Percentiles rank a stretch among this genome's conserved stretches.
Evolutionary conservation across 139 green algal genomes (phyloP).

Genomic region (Chlamydomonas applanata): DNA sequence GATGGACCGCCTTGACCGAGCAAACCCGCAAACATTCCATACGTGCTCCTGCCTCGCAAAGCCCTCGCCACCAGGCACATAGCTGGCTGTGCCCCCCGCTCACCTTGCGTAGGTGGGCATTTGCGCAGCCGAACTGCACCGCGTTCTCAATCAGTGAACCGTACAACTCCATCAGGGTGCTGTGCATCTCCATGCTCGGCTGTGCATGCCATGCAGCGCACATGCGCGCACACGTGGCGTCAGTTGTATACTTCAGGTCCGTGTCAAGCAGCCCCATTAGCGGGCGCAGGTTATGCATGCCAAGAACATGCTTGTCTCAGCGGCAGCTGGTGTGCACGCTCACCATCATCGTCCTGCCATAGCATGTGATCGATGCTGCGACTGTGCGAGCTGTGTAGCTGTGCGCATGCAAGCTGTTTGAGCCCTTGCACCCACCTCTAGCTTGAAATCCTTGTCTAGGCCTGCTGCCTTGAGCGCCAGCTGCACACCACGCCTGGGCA

Average conservation of each 20-base stretch:
- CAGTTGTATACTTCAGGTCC: too few species aligned
- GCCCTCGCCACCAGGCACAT: not conserved
- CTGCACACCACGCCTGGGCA: slow-evolving; percentile 23
- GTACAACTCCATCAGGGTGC: slow-evolving; percentile 36
- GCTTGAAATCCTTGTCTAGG: slow-evolving; percentile 22
- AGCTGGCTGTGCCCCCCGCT: not conserved
- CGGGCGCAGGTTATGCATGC: not conserved
- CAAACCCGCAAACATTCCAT: too few species aligned
- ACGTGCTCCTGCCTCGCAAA: too few species aligned
- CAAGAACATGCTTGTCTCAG: not conserved
- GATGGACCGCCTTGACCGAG: too few species aligned
- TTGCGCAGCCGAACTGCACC: slow-evolving; percentile 29
- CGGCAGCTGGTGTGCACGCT: too few species aligned
- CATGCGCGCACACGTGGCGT: not conserved
- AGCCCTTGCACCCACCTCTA: too few species aligned
- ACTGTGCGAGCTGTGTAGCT: too few species aligned
- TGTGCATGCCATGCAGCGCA: not conserved
- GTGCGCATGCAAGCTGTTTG: too few species aligned
- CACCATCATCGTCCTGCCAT: too few species aligned
- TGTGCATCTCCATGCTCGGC: slow-evolving; percentile 10
- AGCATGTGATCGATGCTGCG: too few species aligned
- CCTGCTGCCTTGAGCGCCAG: slow-evolving; percentile 22
- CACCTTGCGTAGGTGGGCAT: slow-evolving; percentile 33
- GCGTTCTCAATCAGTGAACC: slow-evolving; percentile 25
- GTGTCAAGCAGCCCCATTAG: too few species aligned